Percentiles rank a stretch among this genome's conserved stretches.
Conservation (phyloP, 352 stramenopile species). For the Phytophthora meadii region DNA sequence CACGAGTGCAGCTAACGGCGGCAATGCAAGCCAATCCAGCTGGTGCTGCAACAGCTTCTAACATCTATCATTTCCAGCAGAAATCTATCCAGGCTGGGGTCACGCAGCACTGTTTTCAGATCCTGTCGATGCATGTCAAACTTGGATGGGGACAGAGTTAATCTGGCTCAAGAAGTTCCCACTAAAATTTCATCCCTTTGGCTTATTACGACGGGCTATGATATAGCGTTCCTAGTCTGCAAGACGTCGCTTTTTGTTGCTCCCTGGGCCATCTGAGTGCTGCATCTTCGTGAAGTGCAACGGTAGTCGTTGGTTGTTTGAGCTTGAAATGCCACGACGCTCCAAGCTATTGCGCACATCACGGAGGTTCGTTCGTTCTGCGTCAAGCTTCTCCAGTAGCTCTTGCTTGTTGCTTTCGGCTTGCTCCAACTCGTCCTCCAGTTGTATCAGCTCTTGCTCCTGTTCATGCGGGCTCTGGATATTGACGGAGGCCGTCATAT, state of each 20-base stretch:
- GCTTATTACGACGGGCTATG: neutral
- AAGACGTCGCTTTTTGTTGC: slow-evolving; percentile 38
- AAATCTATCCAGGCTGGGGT: neutral
- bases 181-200: neutral
- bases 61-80: slow-evolving; percentile 16
- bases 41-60: slow-evolving; percentile 92
- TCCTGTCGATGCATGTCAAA: slow-evolving; percentile 31
- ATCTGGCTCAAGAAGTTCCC: slow-evolving; percentile 22
- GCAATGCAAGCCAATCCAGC: slow-evolving; percentile 50
- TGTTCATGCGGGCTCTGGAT: slow-evolving; percentile 46
- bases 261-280: slow-evolving; percentile 15
- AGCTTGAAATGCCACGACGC: slow-evolving; percentile 25
- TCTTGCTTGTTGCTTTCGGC: slow-evolving; percentile 60
- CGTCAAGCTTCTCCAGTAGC: slow-evolving; percentile 47
- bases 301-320: slow-evolving; percentile 34
- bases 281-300: slow-evolving; percentile 53
- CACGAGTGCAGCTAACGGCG: slow-evolving; percentile 53
- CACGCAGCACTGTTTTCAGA: slow-evolving; percentile 17
- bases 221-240: slow-evolving; percentile 6
- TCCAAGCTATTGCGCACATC: slow-evolving; percentile 51
- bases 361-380: slow-evolving; percentile 35
- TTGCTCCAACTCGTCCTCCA: slow-evolving; percentile 71
- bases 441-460: slow-evolving; percentile 51
- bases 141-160: slow-evolving; percentile 20
- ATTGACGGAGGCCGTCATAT: slow-evolving; percentile 53